Evolutionary conservation across 1,284 basidiomycete species (phyloP).

Genomic region (Meira nashicola): DNA sequence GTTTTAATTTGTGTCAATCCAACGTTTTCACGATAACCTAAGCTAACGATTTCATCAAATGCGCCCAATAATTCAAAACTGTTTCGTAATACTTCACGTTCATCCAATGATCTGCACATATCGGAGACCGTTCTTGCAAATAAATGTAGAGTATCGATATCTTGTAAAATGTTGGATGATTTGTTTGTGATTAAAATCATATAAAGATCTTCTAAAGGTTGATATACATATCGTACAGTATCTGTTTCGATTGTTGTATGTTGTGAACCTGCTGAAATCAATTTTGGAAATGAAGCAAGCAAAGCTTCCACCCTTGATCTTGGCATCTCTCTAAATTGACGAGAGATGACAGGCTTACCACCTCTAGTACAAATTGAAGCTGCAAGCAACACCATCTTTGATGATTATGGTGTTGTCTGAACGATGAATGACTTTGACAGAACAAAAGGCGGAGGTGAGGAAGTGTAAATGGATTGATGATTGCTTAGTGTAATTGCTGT

Average conservation of each 20-base stretch:
- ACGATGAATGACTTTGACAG: no score
- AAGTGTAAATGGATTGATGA: no score
- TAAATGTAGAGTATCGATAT: slow-evolving; percentile 91
- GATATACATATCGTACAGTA: slow-evolving; percentile 81
- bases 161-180: slow-evolving; percentile 94
- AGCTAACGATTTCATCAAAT: slow-evolving; percentile 91
- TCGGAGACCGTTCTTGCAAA: slow-evolving; percentile 91
- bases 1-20: slow-evolving; percentile 85
- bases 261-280: slow-evolving; percentile 92
- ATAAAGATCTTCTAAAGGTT: slow-evolving; percentile 95
- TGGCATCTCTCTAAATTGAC: slow-evolving; percentile 92
- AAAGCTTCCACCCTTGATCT: slow-evolving; percentile 88
- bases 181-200: slow-evolving; percentile 98
- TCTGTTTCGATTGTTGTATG: slow-evolving; percentile 71
- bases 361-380: slow-evolving; percentile 90
- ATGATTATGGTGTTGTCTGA: no score
- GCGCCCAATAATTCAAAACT: slow-evolving; percentile 92
- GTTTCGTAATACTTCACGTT: slow-evolving; percentile 83
- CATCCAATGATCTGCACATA: slow-evolving; percentile 68
- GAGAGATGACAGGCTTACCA: slow-evolving; percentile 89
- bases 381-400: slow-evolving; percentile 73
- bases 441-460: no score
- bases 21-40: slow-evolving; percentile 91
- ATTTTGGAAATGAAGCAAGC: slow-evolving; percentile 92
- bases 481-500: no score